phyloP scores from a whole-genome alignment of 2,329 filamentous ascomycete species.

The Exutisphaerella laricina region DNA sequence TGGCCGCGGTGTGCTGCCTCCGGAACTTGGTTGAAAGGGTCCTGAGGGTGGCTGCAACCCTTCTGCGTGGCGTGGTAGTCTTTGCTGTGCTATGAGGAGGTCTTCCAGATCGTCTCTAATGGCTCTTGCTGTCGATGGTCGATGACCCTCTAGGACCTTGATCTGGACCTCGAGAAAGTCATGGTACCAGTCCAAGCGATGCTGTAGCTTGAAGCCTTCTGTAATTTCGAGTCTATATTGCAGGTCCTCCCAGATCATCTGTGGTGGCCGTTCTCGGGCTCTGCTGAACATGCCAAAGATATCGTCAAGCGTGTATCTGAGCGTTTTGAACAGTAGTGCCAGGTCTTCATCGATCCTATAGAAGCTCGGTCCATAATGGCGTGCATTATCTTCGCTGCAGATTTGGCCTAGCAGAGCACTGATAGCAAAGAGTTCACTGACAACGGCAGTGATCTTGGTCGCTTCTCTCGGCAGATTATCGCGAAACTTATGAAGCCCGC shows the following conservation, averaged over 20 bases:
- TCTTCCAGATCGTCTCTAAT: slow-evolving; percentile 9
- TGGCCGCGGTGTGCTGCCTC: slow-evolving; percentile 17
- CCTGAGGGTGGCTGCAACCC: not conserved
- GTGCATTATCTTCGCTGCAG: slow-evolving; percentile 39
- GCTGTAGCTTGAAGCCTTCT: slow-evolving; percentile 42
- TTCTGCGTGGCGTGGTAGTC: slow-evolving; percentile 4
- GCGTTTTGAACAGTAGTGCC: slow-evolving; percentile 44
- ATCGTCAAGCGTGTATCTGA: slow-evolving; percentile 49
- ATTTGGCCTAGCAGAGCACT: slow-evolving; percentile 47
- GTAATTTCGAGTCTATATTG: slow-evolving; percentile 43
- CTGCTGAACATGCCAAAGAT: slow-evolving; percentile 44
- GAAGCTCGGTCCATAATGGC: slow-evolving; percentile 37
- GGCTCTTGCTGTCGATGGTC: not conserved
- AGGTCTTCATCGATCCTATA: slow-evolving; percentile 44
- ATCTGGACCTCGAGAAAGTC: slow-evolving; percentile 41
- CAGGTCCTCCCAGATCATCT: slow-evolving; percentile 48
- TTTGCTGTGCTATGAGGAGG: slow-evolving; percentile 14
- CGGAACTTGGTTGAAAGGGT: slow-evolving; percentile 10
- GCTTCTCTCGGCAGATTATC: slow-evolving; percentile 47
- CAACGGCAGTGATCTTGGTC: slow-evolving; percentile 49
- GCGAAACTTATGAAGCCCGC: slow-evolving; percentile 46
- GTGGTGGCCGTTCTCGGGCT: slow-evolving; percentile 38
- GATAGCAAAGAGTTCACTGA: slow-evolving; percentile 52
- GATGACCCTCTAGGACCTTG: slow-evolving; percentile 18
- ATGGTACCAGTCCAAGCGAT: slow-evolving; percentile 48